Base-by-base conservation (phyloP, 306 rosid species). In the Lupinus albus region DNA sequence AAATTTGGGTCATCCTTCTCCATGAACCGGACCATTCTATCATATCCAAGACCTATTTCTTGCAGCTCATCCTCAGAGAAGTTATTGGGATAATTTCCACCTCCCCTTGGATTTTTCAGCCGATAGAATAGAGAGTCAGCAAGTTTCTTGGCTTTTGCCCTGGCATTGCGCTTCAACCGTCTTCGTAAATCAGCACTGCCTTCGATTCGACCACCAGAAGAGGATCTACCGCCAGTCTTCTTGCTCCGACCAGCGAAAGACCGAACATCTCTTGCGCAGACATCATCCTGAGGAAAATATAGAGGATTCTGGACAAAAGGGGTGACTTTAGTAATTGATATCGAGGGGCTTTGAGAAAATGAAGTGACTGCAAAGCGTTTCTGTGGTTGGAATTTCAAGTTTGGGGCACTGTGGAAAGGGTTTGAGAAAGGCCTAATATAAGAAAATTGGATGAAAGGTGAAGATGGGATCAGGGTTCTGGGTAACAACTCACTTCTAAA, bases 1-100 rank as follows among this genome's bases (percentile, higher is more conserved):
- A 89, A 35, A 71, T 86, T 89, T 11, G 95, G 97, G 74, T 93
- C 97, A 78, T 89, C 91, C 79, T 89, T 93, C 20, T 83, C 87
- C 95, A 93, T 93, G 72, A 93, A 89, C 52, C 83, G 84, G 16
- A 93, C 98, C 84, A 84, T 72, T 38, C 98, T 81, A 75, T 89
- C 96, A 71, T 89, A 93, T 0, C 96, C 96, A 0, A 88, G 89
- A 42, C 96, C 96, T 14, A 93, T 89, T 52, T 83, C 81, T 61
- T 89, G 89, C 20, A 93, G 93, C 85, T 86, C 87, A 5, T 84
- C 87, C 64, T 93, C 96, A 9, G 94, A 76, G 75, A 87, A 86
- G 77, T 93, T 89, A 77, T 89, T 82, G 0, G 97, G 76, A 52
- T 86, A 64, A 53, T 84, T 89, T 41, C 79, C 70, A 68, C 61